These are phyloP conservation scores for Inga leiocalycina DNA, from an alignment of 306 rosid species.

Conservation along the genomic window DNA sequence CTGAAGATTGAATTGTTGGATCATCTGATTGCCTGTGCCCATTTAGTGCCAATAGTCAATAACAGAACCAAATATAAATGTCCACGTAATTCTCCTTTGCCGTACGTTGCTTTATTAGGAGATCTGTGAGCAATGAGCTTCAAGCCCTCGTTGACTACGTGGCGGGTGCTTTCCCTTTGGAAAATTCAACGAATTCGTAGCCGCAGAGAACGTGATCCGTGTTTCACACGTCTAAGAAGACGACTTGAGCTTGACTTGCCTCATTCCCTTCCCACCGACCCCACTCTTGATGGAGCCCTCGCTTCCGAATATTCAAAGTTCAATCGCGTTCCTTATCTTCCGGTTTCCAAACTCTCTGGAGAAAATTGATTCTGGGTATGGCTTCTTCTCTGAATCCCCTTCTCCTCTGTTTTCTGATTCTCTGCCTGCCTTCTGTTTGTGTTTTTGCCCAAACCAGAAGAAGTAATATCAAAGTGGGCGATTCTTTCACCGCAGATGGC, in stretches of 20 bases:
- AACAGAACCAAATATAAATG: no score
- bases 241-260: neutral
- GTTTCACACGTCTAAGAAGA: neutral
- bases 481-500: constrained; percentile 33
- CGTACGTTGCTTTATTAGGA: neutral
- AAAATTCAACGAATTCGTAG: neutral
- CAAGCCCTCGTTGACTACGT: no score
- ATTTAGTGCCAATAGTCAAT: no score
- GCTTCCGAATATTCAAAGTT: no score
- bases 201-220: neutral
- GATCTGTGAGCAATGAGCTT: neutral
- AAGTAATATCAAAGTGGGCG: constrained; percentile 32
- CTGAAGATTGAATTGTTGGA: neutral
- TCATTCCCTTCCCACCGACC: neutral
- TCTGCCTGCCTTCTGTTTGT: constrained; percentile 8
- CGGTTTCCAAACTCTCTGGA: neutral
- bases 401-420: neutral
- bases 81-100: neutral
- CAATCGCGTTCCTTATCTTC: neutral
- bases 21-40: no score
- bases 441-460: constrained; percentile 39
- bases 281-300: neutral
- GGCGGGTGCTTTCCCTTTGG: neutral
- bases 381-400: neutral
- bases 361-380: neutral